phyloP scores from a whole-genome alignment of 257 asterid species.

The Lantana camara region DNA sequence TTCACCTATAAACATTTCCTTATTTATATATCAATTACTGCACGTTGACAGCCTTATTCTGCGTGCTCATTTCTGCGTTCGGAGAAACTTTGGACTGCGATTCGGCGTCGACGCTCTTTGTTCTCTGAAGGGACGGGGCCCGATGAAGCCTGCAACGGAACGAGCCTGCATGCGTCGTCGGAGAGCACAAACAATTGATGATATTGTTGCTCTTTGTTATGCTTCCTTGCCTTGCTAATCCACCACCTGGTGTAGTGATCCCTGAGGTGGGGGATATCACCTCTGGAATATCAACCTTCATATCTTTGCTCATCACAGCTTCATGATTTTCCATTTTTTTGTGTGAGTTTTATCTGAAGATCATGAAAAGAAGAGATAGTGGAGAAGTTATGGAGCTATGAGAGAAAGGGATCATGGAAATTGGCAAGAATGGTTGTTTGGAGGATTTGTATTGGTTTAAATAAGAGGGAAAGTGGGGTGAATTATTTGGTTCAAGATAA shows the following conservation, averaged over 20 bases:
- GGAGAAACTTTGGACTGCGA: slow-evolving; percentile 34
- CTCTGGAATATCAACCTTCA: slow-evolving; percentile 51
- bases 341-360: not conserved
- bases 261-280: not conserved
- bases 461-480: not conserved
- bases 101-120: slow-evolving; percentile 57
- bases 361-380: not conserved
- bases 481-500: slow-evolving; percentile 39
- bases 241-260: slow-evolving; percentile 40
- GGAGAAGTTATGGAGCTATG: not conserved
- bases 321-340: slow-evolving; percentile 43
- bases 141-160: slow-evolving; percentile 84
- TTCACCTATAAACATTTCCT: not conserved
- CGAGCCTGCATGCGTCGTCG: slow-evolving; percentile 80
- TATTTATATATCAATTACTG: slow-evolving; percentile 7
- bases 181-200: slow-evolving; percentile 64
- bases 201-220: slow-evolving; percentile 37
- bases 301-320: slow-evolving; percentile 37
- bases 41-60: slow-evolving; percentile 32
- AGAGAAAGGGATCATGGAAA: slow-evolving; percentile 5
- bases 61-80: not conserved
- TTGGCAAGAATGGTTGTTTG: slow-evolving; percentile 32
- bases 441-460: not conserved
- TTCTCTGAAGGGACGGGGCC: slow-evolving; percentile 53
- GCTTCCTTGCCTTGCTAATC: slow-evolving; percentile 73